Conservation (phyloP, 2,329 filamentous ascomycete genomes). For the Paracorniculantispora psalliotae region DNA sequence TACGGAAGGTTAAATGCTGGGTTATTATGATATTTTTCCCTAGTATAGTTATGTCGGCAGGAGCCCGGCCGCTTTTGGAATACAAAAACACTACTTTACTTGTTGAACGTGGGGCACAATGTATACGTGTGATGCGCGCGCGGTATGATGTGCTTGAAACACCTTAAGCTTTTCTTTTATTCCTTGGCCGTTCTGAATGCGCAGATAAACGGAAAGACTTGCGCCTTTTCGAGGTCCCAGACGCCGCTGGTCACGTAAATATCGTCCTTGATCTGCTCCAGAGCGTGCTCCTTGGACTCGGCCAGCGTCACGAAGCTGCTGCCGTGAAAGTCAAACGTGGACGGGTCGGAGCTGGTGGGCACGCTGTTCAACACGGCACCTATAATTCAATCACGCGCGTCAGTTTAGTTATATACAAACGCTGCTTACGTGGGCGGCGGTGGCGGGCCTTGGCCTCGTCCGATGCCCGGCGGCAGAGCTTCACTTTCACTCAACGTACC, state of each 20-base stretch:
- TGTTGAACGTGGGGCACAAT: too few relatives aligned
- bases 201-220: conserved; percentile 47
- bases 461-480: too few relatives aligned
- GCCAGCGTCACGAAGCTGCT: conserved; percentile 66
- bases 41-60: background rate
- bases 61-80: background rate
- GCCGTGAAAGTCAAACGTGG: conserved; percentile 65
- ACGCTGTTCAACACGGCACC: conserved; percentile 64
- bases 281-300: conserved; percentile 63
- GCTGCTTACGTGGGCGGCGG: too few relatives aligned
- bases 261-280: conserved; percentile 63
- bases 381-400: too few relatives aligned
- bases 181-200: conserved; percentile 33
- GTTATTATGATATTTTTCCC: background rate
- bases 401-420: too few relatives aligned
- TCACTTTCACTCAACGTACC: too few relatives aligned
- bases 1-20: background rate
- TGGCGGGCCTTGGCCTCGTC: too few relatives aligned
- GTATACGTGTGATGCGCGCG: too few relatives aligned
- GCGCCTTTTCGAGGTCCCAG: conserved; percentile 70
- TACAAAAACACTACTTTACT: background rate
- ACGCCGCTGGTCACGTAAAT: conserved; percentile 67
- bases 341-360: conserved; percentile 54
- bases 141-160: background rate
- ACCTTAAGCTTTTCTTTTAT: background rate